Base-by-base conservation (phyloP, 768 basidiomycete genomes). In the Fistulinella prunicolor region DNA sequence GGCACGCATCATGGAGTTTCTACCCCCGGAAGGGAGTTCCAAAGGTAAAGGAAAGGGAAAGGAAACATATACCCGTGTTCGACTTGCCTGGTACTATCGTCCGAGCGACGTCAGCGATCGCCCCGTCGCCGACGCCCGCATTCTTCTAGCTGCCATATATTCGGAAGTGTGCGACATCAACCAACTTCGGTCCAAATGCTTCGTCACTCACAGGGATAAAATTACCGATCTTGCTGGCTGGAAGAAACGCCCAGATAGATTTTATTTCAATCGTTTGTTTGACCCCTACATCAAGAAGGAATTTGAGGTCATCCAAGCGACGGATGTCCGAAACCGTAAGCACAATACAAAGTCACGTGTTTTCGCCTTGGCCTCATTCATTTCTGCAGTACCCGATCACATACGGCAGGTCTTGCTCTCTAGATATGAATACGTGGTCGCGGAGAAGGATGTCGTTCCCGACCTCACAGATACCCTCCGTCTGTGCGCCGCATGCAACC, bases 281-380 rank as follows among this genome's bases (percentile, higher is more conserved):
- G 95, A 98, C 73, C 93, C 94, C 44, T 97, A 95, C 70, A 91
- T 97, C 71, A 94, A 95, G 74, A 89, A 90, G 68, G 94, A 97
- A 70, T 97, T 95, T 68, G 96, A 98, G 66, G 88, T 97, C 58
- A 85, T 99, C 44, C 85, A 87, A 51, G 81, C 91, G 24, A 79
- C 80, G 34, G 89, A 86, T 59, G 86, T 96, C 52, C 81, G 85
- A 49, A 99, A 99, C 67, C 73, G 95, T 98, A 66, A 63, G 93
- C 45, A 21, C 55, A 17, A 32, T 32, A 53, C 56, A 47, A 48
- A 50, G 49, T 54, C 51, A 62, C 61, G 54, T 53, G 38, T 49
- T 58, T 58, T 32, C 28, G 12, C 22, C 51, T 52, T 46, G 47
- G 30, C 48, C 22, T 48, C 43, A 52, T 53, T 22, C 16, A 29